Evolutionary conservation across 805 yeast genomes (phyloP).

Genomic region (Pichia gijzeniarum): DNA sequence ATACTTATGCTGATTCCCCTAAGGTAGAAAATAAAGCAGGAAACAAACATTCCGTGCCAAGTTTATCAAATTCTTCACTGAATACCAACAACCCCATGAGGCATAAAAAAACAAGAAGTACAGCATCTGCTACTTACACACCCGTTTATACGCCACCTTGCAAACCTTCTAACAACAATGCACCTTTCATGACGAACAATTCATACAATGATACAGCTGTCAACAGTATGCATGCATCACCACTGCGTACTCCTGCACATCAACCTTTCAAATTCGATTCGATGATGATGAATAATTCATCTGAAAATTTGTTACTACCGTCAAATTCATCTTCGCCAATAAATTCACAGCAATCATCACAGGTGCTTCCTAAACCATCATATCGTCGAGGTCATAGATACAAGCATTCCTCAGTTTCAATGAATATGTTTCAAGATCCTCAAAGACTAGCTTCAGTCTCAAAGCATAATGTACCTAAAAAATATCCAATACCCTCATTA

Average conservation of each 20-base stretch:
- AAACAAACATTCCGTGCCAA: constrained; percentile 17
- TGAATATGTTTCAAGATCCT: constrained; percentile 85
- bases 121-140: constrained; percentile 18
- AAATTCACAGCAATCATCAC: constrained; percentile 8
- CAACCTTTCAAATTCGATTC: constrained; percentile 65
- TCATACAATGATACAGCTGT: constrained; percentile 20
- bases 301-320: constrained; percentile 4
- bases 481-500: constrained; percentile 66
- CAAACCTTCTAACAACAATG: constrained; percentile 19
- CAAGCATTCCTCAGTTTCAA: constrained; percentile 92
- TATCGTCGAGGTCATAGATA: constrained; percentile 92
- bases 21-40: constrained; percentile 6
- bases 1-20: not conserved
- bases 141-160: constrained; percentile 18
- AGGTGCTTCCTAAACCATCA: constrained; percentile 40
- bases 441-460: constrained; percentile 54
- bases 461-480: constrained; percentile 52
- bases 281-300: constrained; percentile 30
- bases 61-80: constrained; percentile 15
- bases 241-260: constrained; percentile 17
- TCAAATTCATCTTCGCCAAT: not conserved
- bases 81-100: not conserved
- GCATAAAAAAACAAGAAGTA: constrained; percentile 16
- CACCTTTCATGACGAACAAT: constrained; percentile 17
- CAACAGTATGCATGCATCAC: constrained; percentile 11